Evolutionary conservation across 106 monocot genomes (phyloP).

Genomic region (Posidonia australis): DNA sequence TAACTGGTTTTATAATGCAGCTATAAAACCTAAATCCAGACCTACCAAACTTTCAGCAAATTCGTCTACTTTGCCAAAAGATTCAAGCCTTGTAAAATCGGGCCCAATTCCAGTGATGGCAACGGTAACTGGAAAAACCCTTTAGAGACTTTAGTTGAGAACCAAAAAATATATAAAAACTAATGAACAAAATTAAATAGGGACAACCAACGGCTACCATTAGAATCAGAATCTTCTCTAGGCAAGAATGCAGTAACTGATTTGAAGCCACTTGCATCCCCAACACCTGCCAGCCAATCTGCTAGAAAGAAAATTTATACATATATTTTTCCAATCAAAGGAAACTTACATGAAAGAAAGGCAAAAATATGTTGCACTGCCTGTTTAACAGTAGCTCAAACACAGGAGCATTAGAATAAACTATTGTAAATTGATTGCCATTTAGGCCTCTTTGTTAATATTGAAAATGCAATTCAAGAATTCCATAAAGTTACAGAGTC

Average conservation of each 20-base stretch:
- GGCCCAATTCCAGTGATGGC: slow-evolving; percentile 69
- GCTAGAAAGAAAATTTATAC: slow-evolving; percentile 3
- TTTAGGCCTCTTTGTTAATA: too few relatives aligned
- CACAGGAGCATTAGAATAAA: too few relatives aligned
- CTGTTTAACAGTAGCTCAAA: too few relatives aligned
- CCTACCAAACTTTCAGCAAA: slow-evolving; percentile 86
- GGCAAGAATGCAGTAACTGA: slow-evolving; percentile 91
- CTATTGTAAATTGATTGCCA: too few relatives aligned
- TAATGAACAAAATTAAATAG: neutral
- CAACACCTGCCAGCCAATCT: slow-evolving; percentile 73
- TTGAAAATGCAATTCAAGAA: too few relatives aligned
- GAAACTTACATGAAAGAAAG: neutral
- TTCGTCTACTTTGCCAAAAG: slow-evolving; percentile 74
- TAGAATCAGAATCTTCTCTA: slow-evolving; percentile 49
- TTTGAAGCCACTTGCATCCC: slow-evolving; percentile 40
- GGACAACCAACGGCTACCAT: slow-evolving; percentile 37
- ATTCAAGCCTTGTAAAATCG: slow-evolving; percentile 77
- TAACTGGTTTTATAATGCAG: neutral
- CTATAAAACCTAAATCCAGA: neutral
- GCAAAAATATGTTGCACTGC: neutral
- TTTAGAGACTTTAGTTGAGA: neutral
- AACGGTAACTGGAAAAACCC: slow-evolving; percentile 53
- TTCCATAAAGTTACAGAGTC: too few relatives aligned
- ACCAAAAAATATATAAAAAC: neutral
- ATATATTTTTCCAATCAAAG: neutral